Evolutionary conservation across 352 stramenopile genomes (phyloP).

Genomic region (Globisporangium okanoganense): DNA sequence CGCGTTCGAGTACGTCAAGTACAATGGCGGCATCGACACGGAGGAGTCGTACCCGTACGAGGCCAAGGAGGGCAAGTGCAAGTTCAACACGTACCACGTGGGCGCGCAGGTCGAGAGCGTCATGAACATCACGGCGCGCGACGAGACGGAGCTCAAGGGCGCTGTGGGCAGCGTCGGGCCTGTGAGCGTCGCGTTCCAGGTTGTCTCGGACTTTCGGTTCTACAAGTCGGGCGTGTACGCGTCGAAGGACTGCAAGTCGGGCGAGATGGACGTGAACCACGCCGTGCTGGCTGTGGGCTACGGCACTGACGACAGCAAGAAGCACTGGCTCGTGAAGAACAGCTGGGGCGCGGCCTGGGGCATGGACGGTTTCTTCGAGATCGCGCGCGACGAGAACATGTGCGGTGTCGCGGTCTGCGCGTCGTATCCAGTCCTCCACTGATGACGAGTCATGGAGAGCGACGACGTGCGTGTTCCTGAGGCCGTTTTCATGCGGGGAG

Average conservation of each 20-base stretch:
- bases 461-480: too few relatives aligned
- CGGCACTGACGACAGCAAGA: slow-evolving; percentile 84
- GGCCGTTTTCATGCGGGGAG: too few relatives aligned
- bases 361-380: slow-evolving; percentile 95
- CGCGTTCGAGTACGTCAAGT: slow-evolving; percentile 95
- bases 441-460: too few relatives aligned
- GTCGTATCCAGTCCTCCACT: slow-evolving; percentile 75
- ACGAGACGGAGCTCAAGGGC: slow-evolving; percentile 72
- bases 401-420: slow-evolving; percentile 87
- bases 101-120: slow-evolving; percentile 70
- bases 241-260: slow-evolving; percentile 74
- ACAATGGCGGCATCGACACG: slow-evolving; percentile 84
- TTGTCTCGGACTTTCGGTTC: slow-evolving; percentile 86
- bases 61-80: slow-evolving; percentile 74
- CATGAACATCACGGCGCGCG: slow-evolving; percentile 80
- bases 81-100: slow-evolving; percentile 72
- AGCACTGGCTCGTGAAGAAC: slow-evolving; percentile 99
- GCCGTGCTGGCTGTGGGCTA: slow-evolving; percentile 97
- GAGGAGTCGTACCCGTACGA: slow-evolving; percentile 78
- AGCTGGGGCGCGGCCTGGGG: slow-evolving; percentile 92
- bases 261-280: slow-evolving; percentile 87
- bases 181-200: slow-evolving; percentile 85
- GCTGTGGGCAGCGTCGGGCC: slow-evolving; percentile 65
- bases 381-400: slow-evolving; percentile 88
- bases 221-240: slow-evolving; percentile 89